These are phyloP conservation scores for Entophlyctis luteolus DNA, from an alignment of 192 early-diverging fungal species.

Conservation along the genomic window DNA sequence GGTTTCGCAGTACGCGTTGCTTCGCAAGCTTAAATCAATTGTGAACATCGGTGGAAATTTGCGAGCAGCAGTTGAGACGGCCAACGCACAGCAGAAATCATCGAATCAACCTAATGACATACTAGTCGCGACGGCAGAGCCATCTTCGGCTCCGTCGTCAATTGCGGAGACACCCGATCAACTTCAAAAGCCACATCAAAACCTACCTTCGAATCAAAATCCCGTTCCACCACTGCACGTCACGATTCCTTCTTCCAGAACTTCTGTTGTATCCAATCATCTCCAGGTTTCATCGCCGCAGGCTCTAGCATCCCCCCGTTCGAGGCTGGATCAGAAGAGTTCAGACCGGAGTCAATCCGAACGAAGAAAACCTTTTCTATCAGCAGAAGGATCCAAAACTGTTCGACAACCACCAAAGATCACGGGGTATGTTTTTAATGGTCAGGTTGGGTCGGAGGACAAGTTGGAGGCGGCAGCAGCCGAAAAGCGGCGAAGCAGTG, in stretches of 20 bases:
- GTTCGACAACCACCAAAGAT: background rate
- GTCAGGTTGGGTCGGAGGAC: constrained; percentile 1
- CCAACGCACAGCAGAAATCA: background rate
- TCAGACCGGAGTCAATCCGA: background rate
- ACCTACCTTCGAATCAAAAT: no score
- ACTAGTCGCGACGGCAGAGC: background rate
- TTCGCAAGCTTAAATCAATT: constrained; percentile 35
- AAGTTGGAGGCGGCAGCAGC: background rate
- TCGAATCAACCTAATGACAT: background rate
- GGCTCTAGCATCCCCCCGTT: background rate
- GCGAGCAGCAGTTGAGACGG: background rate
- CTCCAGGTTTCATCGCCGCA: background rate
- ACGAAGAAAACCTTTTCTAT: background rate
- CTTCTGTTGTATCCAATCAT: background rate
- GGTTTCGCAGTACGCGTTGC: constrained; percentile 37
- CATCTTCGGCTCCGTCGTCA: background rate
- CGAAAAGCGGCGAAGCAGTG: constrained; percentile 15
- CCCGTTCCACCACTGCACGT: no score
- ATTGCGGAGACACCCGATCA: background rate
- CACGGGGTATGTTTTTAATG: constrained; percentile 13
- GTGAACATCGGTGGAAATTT: background rate
- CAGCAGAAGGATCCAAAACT: background rate
- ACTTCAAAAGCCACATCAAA: no score
- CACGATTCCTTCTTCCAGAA: background rate
- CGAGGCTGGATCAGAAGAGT: background rate